phyloP scores from a whole-genome alignment of 257 asterid species.

The Penstemon barbatus region DNA sequence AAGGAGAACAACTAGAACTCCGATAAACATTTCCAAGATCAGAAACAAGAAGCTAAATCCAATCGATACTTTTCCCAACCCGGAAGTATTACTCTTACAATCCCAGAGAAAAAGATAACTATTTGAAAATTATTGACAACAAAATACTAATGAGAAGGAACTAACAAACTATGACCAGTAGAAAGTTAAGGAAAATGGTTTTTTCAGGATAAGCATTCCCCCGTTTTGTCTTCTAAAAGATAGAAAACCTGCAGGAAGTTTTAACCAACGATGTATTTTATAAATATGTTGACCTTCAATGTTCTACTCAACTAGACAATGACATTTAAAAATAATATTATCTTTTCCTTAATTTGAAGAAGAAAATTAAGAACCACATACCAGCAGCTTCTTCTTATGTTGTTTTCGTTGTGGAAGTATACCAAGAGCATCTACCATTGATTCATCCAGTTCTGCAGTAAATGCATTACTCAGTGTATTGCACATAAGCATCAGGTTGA shows the following conservation, averaged over 20 bases:
- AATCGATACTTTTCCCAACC: constrained; percentile 21
- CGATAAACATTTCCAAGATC: constrained; percentile 21
- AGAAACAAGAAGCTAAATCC: constrained; percentile 6
- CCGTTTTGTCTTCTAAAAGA: constrained; percentile 7
- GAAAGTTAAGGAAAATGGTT: background rate
- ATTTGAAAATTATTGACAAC: too few species aligned
- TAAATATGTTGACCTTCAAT: constrained; percentile 10
- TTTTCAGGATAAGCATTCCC: constrained; percentile 20
- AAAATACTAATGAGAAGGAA: too few species aligned
- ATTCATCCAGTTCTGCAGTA: constrained; percentile 86
- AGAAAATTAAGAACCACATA: constrained; percentile 40
- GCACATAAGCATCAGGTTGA: constrained; percentile 29
- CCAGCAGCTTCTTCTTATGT: constrained; percentile 88
- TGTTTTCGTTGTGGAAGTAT: constrained; percentile 96
- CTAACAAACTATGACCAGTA: background rate
- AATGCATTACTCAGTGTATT: constrained; percentile 27
- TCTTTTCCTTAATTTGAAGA: constrained; percentile 10
- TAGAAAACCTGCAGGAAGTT: constrained; percentile 5
- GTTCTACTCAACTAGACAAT: background rate
- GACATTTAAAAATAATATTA: background rate
- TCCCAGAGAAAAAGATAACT: too few species aligned
- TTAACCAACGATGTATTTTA: constrained; percentile 11
- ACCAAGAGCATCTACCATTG: constrained; percentile 96
- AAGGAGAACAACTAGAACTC: constrained; percentile 20
- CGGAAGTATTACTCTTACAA: constrained; percentile 13